Conservation (phyloP, 1,284 basidiomycete genomes). For the Apiotrichum domesticum region DNA sequence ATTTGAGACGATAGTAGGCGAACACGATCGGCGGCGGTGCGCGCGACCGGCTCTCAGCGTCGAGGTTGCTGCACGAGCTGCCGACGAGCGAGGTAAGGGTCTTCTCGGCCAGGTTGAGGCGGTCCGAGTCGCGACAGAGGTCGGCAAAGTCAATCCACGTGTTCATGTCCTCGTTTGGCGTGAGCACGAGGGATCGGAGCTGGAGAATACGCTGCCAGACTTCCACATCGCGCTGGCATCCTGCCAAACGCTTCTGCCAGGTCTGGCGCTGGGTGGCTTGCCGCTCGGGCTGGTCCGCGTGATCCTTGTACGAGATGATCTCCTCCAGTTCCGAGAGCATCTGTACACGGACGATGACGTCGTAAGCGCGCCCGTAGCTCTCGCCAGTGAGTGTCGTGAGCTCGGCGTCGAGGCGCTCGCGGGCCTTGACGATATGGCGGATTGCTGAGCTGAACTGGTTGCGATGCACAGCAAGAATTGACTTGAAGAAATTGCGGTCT, state of each 20-base stretch:
- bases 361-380: conserved; percentile 93
- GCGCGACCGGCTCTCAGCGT: conserved; percentile 54
- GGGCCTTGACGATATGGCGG: conserved; percentile 86
- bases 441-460: conserved; percentile 90
- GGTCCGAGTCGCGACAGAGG: conserved; percentile 75
- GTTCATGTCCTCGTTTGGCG: conserved; percentile 87
- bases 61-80: conserved; percentile 48
- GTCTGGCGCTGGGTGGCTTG: conserved; percentile 80
- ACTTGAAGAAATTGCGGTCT: conserved; percentile 92
- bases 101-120: conserved; percentile 89
- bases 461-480: conserved; percentile 91
- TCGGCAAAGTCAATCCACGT: conserved; percentile 98
- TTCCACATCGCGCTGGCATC: conserved; percentile 97
- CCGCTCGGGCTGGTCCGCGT: conserved; percentile 86
- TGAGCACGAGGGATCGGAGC: conserved; percentile 88
- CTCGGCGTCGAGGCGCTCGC: conserved; percentile 88
- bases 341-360: conserved; percentile 93
- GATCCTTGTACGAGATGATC: conserved; percentile 93
- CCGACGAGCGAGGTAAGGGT: conserved; percentile 87
- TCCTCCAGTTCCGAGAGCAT: conserved; percentile 99
- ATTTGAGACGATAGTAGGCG: conserved; percentile 93
- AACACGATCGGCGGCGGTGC: conserved; percentile 96
- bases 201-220: conserved; percentile 98
- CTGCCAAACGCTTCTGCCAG: conserved; percentile 90
- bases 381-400: conserved; percentile 89